Percentiles rank a stretch among this genome's conserved stretches.
Conservation (phyloP, 495 filamentous ascomycete genomes). For the Neurospora sp. region DNA sequence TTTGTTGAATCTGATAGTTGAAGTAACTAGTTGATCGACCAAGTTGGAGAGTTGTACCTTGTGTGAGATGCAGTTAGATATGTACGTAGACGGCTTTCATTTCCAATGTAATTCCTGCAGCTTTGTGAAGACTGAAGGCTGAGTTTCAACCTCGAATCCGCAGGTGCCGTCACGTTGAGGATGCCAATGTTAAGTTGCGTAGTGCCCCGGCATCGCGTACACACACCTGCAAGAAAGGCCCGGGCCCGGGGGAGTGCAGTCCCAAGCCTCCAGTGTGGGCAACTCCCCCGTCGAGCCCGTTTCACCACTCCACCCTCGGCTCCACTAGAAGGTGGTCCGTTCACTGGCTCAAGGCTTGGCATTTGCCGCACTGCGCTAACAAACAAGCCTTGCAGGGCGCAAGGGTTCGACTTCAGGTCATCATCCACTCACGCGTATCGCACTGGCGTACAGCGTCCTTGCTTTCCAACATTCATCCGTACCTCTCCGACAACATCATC, state of each 20-base stretch:
- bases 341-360: background rate
- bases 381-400: background rate
- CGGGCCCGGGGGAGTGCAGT: background rate
- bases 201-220: background rate
- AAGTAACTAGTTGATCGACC: background rate
- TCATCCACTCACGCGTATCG: background rate
- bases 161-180: background rate
- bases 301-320: background rate
- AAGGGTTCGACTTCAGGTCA: background rate
- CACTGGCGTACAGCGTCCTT: background rate
- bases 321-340: background rate
- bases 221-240: background rate
- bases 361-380: background rate
- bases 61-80: background rate
- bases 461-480: background rate
- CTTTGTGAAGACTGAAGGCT: background rate
- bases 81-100: background rate
- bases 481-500: background rate
- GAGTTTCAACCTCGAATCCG: background rate
- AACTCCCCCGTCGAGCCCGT: background rate
- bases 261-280: background rate
- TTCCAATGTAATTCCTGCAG: background rate
- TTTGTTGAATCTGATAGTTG: background rate
- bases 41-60: background rate
- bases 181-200: background rate